Conservation (phyloP, 2,329 filamentous ascomycete species). For the Apiospora saccharicola region DNA sequence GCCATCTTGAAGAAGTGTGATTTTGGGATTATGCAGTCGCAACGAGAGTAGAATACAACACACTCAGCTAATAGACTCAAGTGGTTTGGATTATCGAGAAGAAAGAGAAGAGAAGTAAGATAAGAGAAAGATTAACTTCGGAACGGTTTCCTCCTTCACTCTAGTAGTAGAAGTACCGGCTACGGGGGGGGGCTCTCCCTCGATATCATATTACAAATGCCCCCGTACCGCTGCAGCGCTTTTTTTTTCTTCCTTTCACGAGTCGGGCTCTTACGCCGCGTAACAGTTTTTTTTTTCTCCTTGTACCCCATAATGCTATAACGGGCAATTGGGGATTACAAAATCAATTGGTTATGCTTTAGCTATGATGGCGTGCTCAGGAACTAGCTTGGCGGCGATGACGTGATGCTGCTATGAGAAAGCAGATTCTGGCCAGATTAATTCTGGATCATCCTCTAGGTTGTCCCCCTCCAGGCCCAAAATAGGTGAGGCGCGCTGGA, state of each 20-base stretch:
- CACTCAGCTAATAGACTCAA: neutral
- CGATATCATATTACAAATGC: constrained; percentile 13
- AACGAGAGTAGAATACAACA: constrained; percentile 5
- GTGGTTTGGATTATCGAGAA: neutral
- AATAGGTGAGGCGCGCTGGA: neutral
- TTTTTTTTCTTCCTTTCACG: constrained; percentile 4
- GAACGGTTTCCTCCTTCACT: constrained; percentile 15
- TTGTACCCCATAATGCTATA: constrained; percentile 13
- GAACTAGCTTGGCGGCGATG: constrained; percentile 30
- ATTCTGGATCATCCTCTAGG: neutral
- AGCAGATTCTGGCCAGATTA: constrained; percentile 17
- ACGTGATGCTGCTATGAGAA: constrained; percentile 17
- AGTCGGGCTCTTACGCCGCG: constrained; percentile 2
- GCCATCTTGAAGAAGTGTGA: constrained; percentile 55
- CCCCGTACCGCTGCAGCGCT: neutral
- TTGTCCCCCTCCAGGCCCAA: neutral
- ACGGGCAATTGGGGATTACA: neutral
- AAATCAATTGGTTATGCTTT: constrained; percentile 35
- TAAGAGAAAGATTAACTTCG: neutral
- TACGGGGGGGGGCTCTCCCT: neutral
- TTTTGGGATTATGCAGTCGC: constrained; percentile 6
- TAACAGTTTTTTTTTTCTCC: constrained; percentile 18
- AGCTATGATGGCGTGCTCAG: constrained; percentile 45
- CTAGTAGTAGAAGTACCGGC: neutral
- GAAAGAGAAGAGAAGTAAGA: neutral